Percentiles rank a stretch among this genome's conserved stretches.
Conservation (phyloP, 2,329 filamentous ascomycete genomes). For the Tolypocladium album region DNA sequence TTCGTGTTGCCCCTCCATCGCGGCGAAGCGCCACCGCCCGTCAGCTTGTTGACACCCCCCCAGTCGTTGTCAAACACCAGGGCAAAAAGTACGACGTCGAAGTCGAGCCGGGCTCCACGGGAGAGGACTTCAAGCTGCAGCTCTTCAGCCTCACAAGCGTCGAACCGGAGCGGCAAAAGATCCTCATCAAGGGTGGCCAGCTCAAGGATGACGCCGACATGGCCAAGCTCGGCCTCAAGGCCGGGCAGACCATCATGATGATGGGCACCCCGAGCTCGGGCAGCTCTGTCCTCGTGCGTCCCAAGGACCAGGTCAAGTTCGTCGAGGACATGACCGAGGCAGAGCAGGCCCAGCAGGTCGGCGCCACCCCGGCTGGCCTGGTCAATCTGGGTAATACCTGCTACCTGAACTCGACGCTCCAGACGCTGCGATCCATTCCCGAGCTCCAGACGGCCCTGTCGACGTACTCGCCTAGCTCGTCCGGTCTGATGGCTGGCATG, state of each 20-base stretch:
- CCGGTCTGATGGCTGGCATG: conserved; percentile 31
- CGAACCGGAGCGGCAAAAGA: conserved; percentile 92
- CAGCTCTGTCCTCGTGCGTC: conserved; percentile 51
- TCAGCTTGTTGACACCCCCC: conserved; percentile 7
- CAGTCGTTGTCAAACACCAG: conserved; percentile 88
- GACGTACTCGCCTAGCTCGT: conserved; percentile 34
- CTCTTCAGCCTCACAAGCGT: conserved; percentile 92
- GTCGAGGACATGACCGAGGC: conserved; percentile 97
- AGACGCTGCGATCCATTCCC: conserved; percentile 77
- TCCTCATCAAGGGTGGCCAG: conserved; percentile 86
- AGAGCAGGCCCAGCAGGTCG: conserved; percentile 71
- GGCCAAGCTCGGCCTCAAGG: conserved; percentile 72
- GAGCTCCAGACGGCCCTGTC: conserved; percentile 75
- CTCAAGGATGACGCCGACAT: conserved; percentile 92
- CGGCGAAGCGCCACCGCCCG: background rate
- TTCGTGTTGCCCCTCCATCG: conserved; percentile 21
- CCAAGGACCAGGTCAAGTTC: conserved; percentile 76
- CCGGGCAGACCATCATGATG: conserved; percentile 86
- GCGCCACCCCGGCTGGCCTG: conserved; percentile 78
- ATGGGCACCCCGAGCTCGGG: conserved; percentile 77
- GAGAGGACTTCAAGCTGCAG: conserved; percentile 92
- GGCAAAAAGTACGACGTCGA: conserved; percentile 95
- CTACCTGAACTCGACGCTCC: conserved; percentile 96
- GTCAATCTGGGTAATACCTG: conserved; percentile 95
- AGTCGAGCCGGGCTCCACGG: conserved; percentile 71